Conservation (phyloP, 495 filamentous ascomycete species). For the Trichoderma virens region DNA sequence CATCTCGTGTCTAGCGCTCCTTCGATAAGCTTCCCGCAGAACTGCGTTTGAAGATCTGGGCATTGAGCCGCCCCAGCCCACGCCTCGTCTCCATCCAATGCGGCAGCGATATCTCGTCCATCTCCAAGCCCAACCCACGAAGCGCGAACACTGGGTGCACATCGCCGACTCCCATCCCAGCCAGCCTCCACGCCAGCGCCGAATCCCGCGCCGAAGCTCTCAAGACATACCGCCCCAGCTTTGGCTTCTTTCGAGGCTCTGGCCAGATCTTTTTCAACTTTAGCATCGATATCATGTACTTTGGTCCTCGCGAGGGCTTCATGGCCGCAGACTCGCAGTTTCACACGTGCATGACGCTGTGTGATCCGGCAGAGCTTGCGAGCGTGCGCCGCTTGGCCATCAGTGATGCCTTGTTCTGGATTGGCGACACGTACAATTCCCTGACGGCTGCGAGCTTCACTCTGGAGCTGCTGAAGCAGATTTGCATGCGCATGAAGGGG, state of each 20-base stretch:
- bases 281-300: conserved; percentile 22
- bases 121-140: not conserved
- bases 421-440: conserved; percentile 6
- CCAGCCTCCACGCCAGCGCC: conserved; percentile 21
- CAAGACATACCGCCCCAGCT: conserved; percentile 16
- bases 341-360: conserved; percentile 14
- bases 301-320: conserved; percentile 16
- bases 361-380: conserved; percentile 17
- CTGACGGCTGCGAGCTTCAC: conserved; percentile 11
- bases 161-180: conserved; percentile 15
- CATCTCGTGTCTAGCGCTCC: conserved; percentile 12
- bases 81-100: conserved; percentile 20
- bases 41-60: conserved; percentile 24
- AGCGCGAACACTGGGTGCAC: conserved; percentile 10
- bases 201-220: conserved; percentile 21
- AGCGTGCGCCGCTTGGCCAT: conserved; percentile 21
- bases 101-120: not conserved
- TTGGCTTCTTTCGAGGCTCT: conserved; percentile 13
- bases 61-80: conserved; percentile 17
- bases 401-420: conserved; percentile 19
- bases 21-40: conserved; percentile 21
- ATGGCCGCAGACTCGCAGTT: conserved; percentile 15
- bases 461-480: conserved; percentile 12
- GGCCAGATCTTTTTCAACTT: conserved; percentile 19
- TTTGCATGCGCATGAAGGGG: conserved; percentile 13